Evolutionary conservation across 345 rosid species (phyloP).

Genomic region (Sisymbrium irio): DNA sequence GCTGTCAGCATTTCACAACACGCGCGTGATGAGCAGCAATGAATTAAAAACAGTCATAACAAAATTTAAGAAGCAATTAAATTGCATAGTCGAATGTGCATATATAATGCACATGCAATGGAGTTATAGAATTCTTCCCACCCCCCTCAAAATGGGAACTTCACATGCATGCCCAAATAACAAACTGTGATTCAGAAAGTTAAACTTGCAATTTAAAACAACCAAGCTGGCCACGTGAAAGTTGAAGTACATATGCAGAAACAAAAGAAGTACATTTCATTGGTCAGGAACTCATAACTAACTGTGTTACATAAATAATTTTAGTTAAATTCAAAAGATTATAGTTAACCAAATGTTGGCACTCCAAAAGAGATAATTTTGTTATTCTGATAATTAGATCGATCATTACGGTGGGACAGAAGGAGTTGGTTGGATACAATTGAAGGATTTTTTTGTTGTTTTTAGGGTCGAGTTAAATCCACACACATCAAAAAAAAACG

Average conservation of each 20-base stretch:
- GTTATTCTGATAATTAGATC: too few species aligned
- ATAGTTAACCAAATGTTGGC: neutral
- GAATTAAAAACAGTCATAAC: too few species aligned
- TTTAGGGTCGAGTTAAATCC: neutral
- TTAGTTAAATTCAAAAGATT: neutral
- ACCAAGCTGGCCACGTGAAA: conserved; percentile 18
- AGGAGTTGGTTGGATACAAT: conserved; percentile 15
- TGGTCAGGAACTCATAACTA: neutral
- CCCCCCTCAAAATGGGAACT: conserved; percentile 18
- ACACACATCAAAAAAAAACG: neutral
- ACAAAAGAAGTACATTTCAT: conserved; percentile 18
- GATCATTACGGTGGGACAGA: conserved; percentile 9
- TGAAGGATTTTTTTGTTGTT: neutral
- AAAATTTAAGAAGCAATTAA: neutral
- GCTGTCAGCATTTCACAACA: neutral
- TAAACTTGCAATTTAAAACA: neutral
- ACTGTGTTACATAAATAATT: neutral
- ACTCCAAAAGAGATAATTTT: neutral
- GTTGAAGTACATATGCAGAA: conserved; percentile 15
- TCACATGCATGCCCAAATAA: conserved; percentile 27
- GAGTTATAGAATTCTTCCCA: neutral
- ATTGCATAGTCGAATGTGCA: neutral
- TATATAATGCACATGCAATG: conserved; percentile 11
- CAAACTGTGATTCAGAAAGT: neutral
- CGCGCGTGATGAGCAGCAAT: neutral